phyloP scores from a whole-genome alignment of 139 green algal genomes.

The Coelastrella sp. region DNA sequence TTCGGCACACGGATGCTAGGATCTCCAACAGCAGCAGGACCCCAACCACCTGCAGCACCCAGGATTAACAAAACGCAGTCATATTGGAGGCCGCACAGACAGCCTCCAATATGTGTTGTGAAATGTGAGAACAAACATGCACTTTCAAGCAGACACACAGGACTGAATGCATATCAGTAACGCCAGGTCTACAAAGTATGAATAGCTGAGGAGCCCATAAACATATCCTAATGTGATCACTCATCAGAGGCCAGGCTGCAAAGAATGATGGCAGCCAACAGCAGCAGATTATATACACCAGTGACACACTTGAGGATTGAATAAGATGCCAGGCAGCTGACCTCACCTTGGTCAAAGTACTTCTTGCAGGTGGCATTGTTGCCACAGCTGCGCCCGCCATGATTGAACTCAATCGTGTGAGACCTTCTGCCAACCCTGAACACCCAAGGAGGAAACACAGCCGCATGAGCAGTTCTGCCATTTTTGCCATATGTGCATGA shows the following conservation, averaged over 20 bases:
- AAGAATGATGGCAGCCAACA: background rate
- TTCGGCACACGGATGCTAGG: background rate
- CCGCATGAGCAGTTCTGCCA: background rate
- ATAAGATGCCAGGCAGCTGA: too few species aligned
- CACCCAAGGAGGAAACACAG: background rate
- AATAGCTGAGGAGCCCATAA: too few species aligned
- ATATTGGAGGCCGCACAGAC: background rate
- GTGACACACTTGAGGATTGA: background rate
- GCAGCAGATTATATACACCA: background rate
- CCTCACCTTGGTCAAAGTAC: background rate
- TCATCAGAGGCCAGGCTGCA: too few species aligned
- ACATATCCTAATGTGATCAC: too few species aligned
- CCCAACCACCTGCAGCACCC: conserved; percentile 31
- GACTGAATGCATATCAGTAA: too few species aligned
- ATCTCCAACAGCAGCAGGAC: background rate
- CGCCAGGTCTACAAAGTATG: too few species aligned
- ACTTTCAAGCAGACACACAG: too few species aligned
- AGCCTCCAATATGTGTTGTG: too few species aligned
- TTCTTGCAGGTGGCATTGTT: background rate
- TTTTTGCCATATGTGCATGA: too few species aligned
- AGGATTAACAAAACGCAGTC: background rate
- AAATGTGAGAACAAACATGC: too few species aligned
- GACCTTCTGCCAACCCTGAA: conserved; percentile 21
- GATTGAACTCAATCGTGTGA: conserved; percentile 9
- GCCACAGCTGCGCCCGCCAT: background rate